Percentiles rank a stretch among this genome's conserved stretches.
Conservation (phyloP, 2,329 filamentous ascomycete genomes). For the Nemania serpens region DNA sequence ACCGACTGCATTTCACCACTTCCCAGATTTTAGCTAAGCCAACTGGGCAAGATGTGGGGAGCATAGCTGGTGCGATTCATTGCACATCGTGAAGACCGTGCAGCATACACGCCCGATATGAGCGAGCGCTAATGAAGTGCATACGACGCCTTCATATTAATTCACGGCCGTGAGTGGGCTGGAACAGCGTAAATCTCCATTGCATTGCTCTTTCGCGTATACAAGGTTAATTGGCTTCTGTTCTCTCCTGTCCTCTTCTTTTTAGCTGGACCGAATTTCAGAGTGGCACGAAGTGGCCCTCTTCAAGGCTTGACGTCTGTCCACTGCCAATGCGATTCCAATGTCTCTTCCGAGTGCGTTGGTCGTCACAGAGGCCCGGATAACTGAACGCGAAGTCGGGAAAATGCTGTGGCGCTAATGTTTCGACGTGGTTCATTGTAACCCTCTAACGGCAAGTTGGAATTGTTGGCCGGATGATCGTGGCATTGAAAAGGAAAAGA, state of each 20-base stretch:
- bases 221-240: constrained; percentile 8
- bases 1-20: constrained; percentile 14
- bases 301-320: constrained; percentile 28
- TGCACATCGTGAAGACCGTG: constrained; percentile 32
- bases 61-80: constrained; percentile 25
- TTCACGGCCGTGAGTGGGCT: constrained; percentile 36
- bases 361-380: background rate
- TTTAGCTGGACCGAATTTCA: background rate
- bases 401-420: constrained; percentile 23
- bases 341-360: constrained; percentile 9
- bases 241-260: background rate
- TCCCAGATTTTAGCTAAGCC: constrained; percentile 27
- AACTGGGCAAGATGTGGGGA: constrained; percentile 10
- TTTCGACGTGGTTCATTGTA: constrained; percentile 31
- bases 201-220: constrained; percentile 23
- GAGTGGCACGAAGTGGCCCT: background rate
- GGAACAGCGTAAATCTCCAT: constrained; percentile 32
- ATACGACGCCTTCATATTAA: constrained; percentile 40
- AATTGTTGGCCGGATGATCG: constrained; percentile 34
- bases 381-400: constrained; percentile 2
- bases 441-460: constrained; percentile 37
- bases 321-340: constrained; percentile 20
- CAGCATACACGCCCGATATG: constrained; percentile 33
- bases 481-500: constrained; percentile 27
- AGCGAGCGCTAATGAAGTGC: constrained; percentile 31